Percentiles rank a stretch among this genome's conserved stretches.
phyloP scores from a whole-genome alignment of 2,329 filamentous ascomycete genomes.

The Apiospora hydei region DNA sequence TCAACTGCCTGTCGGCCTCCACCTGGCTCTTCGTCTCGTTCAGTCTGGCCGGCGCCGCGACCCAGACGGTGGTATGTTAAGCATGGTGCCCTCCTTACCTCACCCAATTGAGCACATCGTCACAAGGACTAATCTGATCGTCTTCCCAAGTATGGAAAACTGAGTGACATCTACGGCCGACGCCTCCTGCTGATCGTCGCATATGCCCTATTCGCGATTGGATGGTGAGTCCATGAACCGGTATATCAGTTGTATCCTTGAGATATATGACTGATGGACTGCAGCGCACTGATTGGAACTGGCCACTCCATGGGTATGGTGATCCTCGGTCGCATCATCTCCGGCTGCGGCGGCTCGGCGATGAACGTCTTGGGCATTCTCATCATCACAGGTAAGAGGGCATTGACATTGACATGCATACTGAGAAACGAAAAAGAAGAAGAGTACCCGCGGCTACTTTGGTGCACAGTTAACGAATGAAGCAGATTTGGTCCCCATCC shows the following conservation, averaged over 20 bases:
- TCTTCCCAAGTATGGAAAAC: constrained; percentile 54
- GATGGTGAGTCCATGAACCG: constrained; percentile 49
- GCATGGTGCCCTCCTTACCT: too few species aligned
- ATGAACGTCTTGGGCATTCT: constrained; percentile 59
- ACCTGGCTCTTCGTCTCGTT: constrained; percentile 27
- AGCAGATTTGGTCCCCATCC: constrained; percentile 57
- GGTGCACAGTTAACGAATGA: too few species aligned
- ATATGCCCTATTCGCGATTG: constrained; percentile 58
- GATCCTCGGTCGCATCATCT: constrained; percentile 58
- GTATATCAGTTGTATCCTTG: background rate
- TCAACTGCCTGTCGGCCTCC: constrained; percentile 21
- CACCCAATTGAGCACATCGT: too few species aligned
- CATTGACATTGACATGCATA: background rate
- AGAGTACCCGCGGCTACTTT: too few species aligned
- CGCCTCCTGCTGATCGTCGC: constrained; percentile 56
- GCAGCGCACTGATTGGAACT: constrained; percentile 45
- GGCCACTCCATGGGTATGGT: constrained; percentile 56
- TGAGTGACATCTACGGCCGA: constrained; percentile 65
- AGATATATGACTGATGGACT: background rate
- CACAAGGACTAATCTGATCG: too few species aligned
- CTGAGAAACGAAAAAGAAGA: too few species aligned
- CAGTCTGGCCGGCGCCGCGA: constrained; percentile 22
- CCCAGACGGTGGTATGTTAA: constrained; percentile 22
- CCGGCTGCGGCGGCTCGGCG: constrained; percentile 59
- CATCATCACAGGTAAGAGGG: constrained; percentile 55